phyloP scores from a whole-genome alignment of 1,284 basidiomycete genomes.

The Pseudozyma flocculosa region DNA sequence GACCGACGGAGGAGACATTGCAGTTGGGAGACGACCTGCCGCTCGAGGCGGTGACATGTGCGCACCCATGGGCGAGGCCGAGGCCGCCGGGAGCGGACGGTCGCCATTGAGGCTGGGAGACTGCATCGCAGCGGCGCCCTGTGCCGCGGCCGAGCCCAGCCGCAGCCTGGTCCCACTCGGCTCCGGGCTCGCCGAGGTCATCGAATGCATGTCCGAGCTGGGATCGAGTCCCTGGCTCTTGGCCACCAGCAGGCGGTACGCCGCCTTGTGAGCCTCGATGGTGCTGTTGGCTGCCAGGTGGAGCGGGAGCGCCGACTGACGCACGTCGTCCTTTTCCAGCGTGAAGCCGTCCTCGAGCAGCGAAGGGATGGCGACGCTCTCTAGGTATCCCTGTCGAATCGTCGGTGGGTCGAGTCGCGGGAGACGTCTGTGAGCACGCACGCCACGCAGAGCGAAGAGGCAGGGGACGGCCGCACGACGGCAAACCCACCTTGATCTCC shows the following conservation, averaged over 20 bases:
- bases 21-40: too few species aligned
- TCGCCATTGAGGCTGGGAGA: neutral
- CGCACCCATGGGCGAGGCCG: neutral
- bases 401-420: too few species aligned
- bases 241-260: conserved; percentile 30
- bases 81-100: neutral
- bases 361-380: conserved; percentile 44
- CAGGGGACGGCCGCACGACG: too few species aligned
- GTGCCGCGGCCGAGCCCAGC: neutral
- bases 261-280: conserved; percentile 37
- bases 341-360: conserved; percentile 54
- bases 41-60: neutral
- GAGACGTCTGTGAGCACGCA: too few species aligned
- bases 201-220: neutral
- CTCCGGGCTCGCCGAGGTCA: neutral
- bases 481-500: conserved; percentile 21
- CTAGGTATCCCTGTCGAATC: conserved; percentile 34
- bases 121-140: neutral
- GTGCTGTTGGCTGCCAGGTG: conserved; percentile 42
- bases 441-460: neutral
- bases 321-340: conserved; percentile 50
- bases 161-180: neutral
- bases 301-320: conserved; percentile 49
- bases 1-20: neutral
- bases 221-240: conserved; percentile 9